Evolutionary conservation across 2,329 filamentous ascomycete species (phyloP), one percentile per base, ranked within the genome.

Genomic region (Rasamsonia emersonii): DNA sequence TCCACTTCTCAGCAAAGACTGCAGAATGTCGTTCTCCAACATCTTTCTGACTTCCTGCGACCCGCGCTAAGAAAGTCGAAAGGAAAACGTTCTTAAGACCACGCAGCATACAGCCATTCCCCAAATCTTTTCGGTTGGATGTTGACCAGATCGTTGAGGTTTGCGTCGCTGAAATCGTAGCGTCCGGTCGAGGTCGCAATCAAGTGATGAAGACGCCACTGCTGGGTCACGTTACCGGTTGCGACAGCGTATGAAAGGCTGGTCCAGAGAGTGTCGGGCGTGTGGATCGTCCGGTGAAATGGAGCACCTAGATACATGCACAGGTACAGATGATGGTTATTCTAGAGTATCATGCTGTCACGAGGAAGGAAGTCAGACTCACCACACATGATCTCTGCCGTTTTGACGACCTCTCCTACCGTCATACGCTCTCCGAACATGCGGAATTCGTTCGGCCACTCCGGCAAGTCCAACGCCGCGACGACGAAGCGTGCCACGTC

Each of bases 401-500:
- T 62, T n/a, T 70, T 62, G 7, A 82, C 64, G 8, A 86, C 62
- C 27, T 78, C 68, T 9, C 67, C 64, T 2, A 83, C 67, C 1
- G 67, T 71, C 53, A 80, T 61, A 4, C 75, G 64, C 32, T 82
- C 77, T n/a, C 81, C 79, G 29, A 68, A 68, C 69, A 86, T 77
- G 23, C 70, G 71, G 51, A 82, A 76, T 50, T 86, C 81, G 4
- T 58, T 54, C 3, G 79, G 79, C 82, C 82, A 88, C 11, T 54
- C 65, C 5, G 64, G 59, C 24, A 84, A 56, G 27, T 82, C 77
- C 9, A 82, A 74, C n/a, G 76, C 73, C 6, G 54, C 52, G 8
- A 78, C 77, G 6, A 86, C 64, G 43, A 82, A 85, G n/a, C 70
- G 68, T 15, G 72, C 82, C 4, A 85, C 72, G 46, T 88, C 82